These are phyloP conservation scores for Blastobotrys elegans DNA, from an alignment of 1,139 yeast genomes.

Conservation along the genomic window DNA sequence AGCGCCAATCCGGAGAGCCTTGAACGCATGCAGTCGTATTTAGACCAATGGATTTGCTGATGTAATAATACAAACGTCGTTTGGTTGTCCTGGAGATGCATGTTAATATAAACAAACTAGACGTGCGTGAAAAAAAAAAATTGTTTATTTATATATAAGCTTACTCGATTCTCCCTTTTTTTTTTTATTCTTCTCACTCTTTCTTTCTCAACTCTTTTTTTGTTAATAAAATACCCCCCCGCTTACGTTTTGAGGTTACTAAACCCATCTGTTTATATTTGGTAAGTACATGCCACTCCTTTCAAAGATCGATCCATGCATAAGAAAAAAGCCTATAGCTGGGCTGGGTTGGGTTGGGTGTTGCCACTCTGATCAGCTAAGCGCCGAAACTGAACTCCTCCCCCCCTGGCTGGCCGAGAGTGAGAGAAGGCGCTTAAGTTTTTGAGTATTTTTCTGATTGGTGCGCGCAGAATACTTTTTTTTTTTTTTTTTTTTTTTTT, in stretches of 20 bases:
- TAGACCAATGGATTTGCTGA: conserved; percentile 18
- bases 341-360: too few relatives aligned
- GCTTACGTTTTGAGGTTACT: too few relatives aligned
- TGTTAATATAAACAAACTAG: neutral
- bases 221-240: neutral
- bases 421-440: too few relatives aligned
- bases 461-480: neutral
- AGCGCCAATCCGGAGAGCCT: conserved; percentile 15
- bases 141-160: neutral
- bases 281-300: too few relatives aligned
- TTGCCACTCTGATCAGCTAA: too few relatives aligned
- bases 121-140: neutral
- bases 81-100: conserved; percentile 1
- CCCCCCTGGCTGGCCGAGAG: too few relatives aligned
- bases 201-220: neutral
- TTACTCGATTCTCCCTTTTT: too few relatives aligned
- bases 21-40: conserved; percentile 18
- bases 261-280: too few relatives aligned
- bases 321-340: too few relatives aligned
- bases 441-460: neutral
- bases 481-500: too few relatives aligned
- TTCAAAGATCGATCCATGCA: too few relatives aligned
- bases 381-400: too few relatives aligned
- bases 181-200: neutral
- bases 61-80: neutral